Base-by-base conservation (phyloP, 192 early-diverging fungal genomes). In the Diversispora eburnea region DNA sequence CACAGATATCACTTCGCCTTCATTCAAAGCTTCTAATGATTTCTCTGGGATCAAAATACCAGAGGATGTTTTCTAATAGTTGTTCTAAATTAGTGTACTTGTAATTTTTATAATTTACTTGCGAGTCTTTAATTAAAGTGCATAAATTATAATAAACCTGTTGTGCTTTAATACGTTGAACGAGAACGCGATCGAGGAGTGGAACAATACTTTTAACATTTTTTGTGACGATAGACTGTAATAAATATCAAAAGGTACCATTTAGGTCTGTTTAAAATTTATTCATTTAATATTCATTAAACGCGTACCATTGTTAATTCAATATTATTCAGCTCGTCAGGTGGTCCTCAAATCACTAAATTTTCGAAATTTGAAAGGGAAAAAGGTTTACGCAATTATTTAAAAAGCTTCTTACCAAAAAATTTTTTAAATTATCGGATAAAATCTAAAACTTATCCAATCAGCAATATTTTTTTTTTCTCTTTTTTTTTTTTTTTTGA, bases 11-110 rank as follows among this genome's bases (percentile, higher is more conserved):
- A 99, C 96, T 72, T 94, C 73, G 57, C 91, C 98, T 84, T 99
- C 97, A 86, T 99, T 98, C 52, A 96, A 82, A 63, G 91, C 84
- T 85, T 99, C 97, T 76, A 96, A 92, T n/a, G 96, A 92, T 87
- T 97, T 98, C 82, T 99, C 96, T 52, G 98, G 98, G 55, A 99
- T 95, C 83, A 91, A 93, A 73, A 99, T 88, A 77, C 98, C 98
- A 5, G 91, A 84, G 46, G 95, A 92, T 42, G 98, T 99, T 86
- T 95, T 89, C 94, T 98, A 79, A 41, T 66, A 48, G 5, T 49
- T n/a, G 58, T 25, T 52, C n/a, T 13, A 60, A 49, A 19, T 47
- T 45, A 22, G 51, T 68, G 54, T 22, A 10, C 46, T 58, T 13
- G 55, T 46, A 20, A 51, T 47, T 13, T 7, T 58, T 13, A 56